Evolutionary conservation across 2,329 filamentous ascomycete genomes (phyloP), one percentile per base, ranked within the genome.

Genomic region (Alternaria brassicicola): DNA sequence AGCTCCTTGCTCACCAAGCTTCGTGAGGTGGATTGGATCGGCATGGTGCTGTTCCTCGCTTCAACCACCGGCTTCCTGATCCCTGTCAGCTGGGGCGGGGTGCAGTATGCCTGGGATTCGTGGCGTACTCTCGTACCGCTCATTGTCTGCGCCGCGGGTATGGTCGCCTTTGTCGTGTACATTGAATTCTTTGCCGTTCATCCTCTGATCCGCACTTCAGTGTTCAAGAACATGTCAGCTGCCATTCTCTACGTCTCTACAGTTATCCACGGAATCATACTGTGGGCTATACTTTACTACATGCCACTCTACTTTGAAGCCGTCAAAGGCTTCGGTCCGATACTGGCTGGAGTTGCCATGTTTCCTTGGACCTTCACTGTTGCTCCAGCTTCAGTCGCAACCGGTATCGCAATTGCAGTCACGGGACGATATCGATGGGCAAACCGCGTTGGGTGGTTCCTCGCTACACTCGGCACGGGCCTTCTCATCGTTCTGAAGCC

Each of bases 91-190:
- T 88, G 86, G 81, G 89, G 87, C 9, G 88, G 87, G 35, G 81
- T 89, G 8, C 84, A 88, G 76, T 90, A 89, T 69, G 68, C 81
- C 0, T 91, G 88, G 89, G 71, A 77, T 42, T 86, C 82, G 3
- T 89, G 85, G 82, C 80, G 82, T 1, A 88, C 86, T 0, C 76
- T 91, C 2, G 81, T 88, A 0, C 88, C 88, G 0, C 75, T 91
- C 13, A 71, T 86, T 3, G 36, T 89, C 8, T 87, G 88, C 2
- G 68, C 77, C 0, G 72, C 77, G 1, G 82, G 84, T 1, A 72
- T 90, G 3, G 64, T 82, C 2, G 76, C 66, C 6, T 88, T 88
- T 66, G 77, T 80, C 9, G 74, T 83, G 23, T 89, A 85, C 65
- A 86, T 89, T 71, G 77, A 79, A 10, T 79, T 76, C 47, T 72